Evolutionary conservation across 108 stramenopile species (phyloP).

Genomic region (Nitzschia sp.): DNA sequence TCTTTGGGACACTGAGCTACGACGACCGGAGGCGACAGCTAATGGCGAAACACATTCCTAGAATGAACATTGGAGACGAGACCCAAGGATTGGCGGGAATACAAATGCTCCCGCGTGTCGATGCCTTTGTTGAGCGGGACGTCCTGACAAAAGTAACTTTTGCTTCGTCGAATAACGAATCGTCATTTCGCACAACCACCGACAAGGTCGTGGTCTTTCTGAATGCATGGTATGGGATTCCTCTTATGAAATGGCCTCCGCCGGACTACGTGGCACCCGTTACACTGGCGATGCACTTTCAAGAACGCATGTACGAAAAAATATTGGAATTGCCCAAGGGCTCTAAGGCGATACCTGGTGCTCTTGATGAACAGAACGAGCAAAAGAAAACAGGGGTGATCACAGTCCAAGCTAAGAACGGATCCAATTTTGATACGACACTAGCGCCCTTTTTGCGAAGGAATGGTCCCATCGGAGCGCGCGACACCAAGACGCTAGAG

Average conservation of each 20-base stretch:
- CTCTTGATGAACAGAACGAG: not conserved
- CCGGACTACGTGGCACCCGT: not conserved
- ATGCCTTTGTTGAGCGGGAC: constrained; percentile 12
- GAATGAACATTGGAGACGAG: constrained; percentile 8
- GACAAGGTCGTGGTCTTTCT: not conserved
- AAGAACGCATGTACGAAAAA: not conserved
- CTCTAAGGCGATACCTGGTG: not conserved
- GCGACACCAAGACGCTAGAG: not conserved
- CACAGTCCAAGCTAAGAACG: not conserved
- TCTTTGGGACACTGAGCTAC: not conserved
- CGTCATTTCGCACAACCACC: not conserved
- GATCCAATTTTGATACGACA: not conserved
- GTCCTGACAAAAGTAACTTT: not conserved
- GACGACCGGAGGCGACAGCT: not conserved
- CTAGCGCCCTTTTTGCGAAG: not conserved
- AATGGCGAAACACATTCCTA: not conserved
- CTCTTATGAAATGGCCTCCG: constrained; percentile 1
- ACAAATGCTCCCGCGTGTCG: constrained; percentile 1
- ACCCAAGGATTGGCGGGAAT: constrained; percentile 9
- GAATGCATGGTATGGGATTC: constrained; percentile 9
- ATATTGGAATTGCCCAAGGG: not conserved
- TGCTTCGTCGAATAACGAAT: not conserved
- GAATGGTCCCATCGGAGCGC: constrained; percentile 1
- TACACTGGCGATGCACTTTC: not conserved
- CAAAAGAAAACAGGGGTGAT: not conserved